Conservation (phyloP, 1,284 basidiomycete species). For the Ganoderma leucocontextum region DNA sequence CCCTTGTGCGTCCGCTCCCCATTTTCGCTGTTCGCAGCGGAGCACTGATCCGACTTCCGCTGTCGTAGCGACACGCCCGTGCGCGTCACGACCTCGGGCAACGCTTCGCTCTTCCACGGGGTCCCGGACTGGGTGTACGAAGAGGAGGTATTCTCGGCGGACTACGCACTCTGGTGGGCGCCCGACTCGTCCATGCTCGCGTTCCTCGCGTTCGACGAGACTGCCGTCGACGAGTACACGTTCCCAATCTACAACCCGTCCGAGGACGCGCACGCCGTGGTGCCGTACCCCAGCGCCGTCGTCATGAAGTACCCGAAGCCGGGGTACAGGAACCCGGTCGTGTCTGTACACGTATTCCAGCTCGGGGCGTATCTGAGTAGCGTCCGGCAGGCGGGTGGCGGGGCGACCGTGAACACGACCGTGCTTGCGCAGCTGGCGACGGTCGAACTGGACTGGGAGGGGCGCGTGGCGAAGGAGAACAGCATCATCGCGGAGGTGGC, state of each 20-base stretch:
- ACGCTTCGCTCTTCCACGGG: constrained; percentile 89
- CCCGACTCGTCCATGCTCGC: constrained; percentile 85
- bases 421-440: constrained; percentile 54
- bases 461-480: constrained; percentile 64
- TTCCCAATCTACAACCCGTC: constrained; percentile 94
- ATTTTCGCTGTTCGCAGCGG: background rate
- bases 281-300: constrained; percentile 82
- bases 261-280: constrained; percentile 67
- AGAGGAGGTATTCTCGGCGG: constrained; percentile 85
- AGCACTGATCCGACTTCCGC: background rate
- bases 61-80: constrained; percentile 58
- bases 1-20: constrained; percentile 54
- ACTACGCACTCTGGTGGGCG: constrained; percentile 91
- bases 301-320: constrained; percentile 93
- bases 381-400: constrained; percentile 34
- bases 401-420: constrained; percentile 35
- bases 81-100: constrained; percentile 85
- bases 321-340: constrained; percentile 90
- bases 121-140: constrained; percentile 98
- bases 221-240: constrained; percentile 83
- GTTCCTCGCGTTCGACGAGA: constrained; percentile 91
- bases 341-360: constrained; percentile 87
- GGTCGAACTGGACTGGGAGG: constrained; percentile 72
- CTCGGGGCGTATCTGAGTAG: constrained; percentile 56
- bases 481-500: constrained; percentile 85